Base-by-base conservation (phyloP, 73 alveolate genomes). In the Uronychia binucleata region DNA sequence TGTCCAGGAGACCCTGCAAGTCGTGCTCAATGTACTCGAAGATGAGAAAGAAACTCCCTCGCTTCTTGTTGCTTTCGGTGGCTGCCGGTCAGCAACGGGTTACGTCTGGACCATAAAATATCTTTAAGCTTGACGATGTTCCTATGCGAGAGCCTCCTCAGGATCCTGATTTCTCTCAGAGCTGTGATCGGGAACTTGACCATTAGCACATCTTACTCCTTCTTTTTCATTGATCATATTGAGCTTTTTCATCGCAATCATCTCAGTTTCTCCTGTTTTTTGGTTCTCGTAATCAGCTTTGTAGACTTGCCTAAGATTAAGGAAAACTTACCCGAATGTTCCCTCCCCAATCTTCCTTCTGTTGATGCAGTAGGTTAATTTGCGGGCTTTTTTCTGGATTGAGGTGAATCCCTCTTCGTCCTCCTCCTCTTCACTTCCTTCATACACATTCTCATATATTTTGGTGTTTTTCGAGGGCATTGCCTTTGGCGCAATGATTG, bases 1-100 rank as follows among this genome's bases (percentile, higher is more conserved):
- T 82, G 77, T 91, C 92, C n/a, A 91, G 87, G 19, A 95, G 87
- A 27, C 99, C 98, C 35, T 92, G 96, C 59, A 97, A 92, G 93
- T 97, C 99, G 85, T 96, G 99, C 46, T 97, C 98, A 91, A 91
- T 86, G 80, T 97, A 97, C 83, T 94, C 99, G 81, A 97, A 97
- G 14, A 96, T 98, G 81, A 97, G 90, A 89, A 94, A 97, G 28
- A 96, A 95, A 77, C 96, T 94, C 8, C 99, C 99, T 57, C 92
- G 74, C 58, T 81, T 59, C 80, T 95, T 93, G 86, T 93, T 93
- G 34, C 90, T 81, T 74, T 91, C 97, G 75, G 84, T 94, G 11
- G 96, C 88, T 11, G 94, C 90, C n/a, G 93, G 83, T 58, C 27
- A 26, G 11, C 32, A 19, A 67, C 11, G 26, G 35, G 34, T 82